Evolutionary conservation across 2,329 filamentous ascomycete species (phyloP).

Genomic region (Colletotrichum sp.): DNA sequence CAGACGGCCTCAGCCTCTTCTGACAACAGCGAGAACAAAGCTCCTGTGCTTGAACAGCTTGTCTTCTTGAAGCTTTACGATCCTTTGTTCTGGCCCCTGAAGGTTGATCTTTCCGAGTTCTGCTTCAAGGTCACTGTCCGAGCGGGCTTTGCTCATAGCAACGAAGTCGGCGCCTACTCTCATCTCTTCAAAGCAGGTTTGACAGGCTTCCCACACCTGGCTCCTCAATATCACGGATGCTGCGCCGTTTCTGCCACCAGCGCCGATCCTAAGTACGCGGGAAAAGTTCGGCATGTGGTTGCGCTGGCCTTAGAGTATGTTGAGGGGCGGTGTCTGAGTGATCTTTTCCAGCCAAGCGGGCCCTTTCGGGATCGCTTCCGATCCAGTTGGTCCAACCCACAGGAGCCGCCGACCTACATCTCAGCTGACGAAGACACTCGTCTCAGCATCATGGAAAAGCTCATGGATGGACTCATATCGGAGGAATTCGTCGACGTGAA

Average conservation of each 20-base stretch:
- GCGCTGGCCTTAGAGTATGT: background rate
- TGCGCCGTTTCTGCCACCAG: background rate
- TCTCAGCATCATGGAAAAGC: background rate
- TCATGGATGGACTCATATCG: background rate
- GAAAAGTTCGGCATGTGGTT: background rate
- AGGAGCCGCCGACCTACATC: no score
- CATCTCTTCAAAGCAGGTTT: background rate
- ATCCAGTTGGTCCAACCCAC: background rate
- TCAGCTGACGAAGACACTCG: background rate
- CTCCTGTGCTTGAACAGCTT: background rate
- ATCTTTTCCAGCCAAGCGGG: background rate
- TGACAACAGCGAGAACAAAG: no score
- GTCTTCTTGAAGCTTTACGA: background rate
- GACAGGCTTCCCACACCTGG: background rate
- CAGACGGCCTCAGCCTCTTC: background rate
- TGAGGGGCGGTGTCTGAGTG: background rate
- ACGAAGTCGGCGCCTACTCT: background rate
- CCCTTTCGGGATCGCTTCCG: background rate
- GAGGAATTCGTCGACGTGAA: background rate
- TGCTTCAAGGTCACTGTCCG: background rate
- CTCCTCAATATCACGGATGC: background rate
- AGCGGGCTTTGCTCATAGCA: background rate
- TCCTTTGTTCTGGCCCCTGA: background rate
- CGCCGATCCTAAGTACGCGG: background rate
- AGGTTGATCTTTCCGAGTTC: rapidly evolving